Percentiles rank a stretch among this genome's conserved stretches.
These are phyloP conservation scores for Euphorbia pulcherrima DNA, from an alignment of 345 rosid species.

Conservation along the genomic window DNA sequence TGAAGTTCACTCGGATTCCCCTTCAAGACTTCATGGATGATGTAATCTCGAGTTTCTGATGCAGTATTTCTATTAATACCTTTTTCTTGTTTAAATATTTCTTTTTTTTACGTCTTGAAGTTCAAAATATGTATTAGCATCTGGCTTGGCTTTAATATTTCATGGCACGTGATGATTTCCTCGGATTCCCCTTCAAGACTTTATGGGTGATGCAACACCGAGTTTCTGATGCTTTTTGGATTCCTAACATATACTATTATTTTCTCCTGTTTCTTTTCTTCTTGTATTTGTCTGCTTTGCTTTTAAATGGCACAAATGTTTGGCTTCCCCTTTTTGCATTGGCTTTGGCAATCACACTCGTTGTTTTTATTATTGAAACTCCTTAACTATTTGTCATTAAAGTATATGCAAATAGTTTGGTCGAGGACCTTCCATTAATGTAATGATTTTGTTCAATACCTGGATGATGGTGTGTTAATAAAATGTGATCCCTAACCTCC, in stretches of 20 bases:
- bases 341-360: neutral
- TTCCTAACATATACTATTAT: too few species aligned
- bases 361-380: neutral
- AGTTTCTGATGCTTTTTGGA: constrained; percentile 54
- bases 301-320: neutral
- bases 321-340: neutral
- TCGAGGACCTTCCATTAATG: neutral
- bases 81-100: neutral
- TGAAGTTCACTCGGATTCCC: constrained; percentile 55
- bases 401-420: neutral
- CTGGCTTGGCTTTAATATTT: neutral
- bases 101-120: too few species aligned
- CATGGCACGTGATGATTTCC: constrained; percentile 46
- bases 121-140: too few species aligned
- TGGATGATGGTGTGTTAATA: neutral
- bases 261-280: neutral
- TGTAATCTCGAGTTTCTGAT: constrained; percentile 62
- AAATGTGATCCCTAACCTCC: neutral
- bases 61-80: constrained; percentile 13
- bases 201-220: constrained; percentile 56
- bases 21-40: constrained; percentile 49
- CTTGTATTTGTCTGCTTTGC: too few species aligned
- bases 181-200: constrained; percentile 75
- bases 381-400: neutral
- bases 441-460: neutral